Conservation (phyloP, 768 basidiomycete species). For the Glaciozyma martinii region DNA sequence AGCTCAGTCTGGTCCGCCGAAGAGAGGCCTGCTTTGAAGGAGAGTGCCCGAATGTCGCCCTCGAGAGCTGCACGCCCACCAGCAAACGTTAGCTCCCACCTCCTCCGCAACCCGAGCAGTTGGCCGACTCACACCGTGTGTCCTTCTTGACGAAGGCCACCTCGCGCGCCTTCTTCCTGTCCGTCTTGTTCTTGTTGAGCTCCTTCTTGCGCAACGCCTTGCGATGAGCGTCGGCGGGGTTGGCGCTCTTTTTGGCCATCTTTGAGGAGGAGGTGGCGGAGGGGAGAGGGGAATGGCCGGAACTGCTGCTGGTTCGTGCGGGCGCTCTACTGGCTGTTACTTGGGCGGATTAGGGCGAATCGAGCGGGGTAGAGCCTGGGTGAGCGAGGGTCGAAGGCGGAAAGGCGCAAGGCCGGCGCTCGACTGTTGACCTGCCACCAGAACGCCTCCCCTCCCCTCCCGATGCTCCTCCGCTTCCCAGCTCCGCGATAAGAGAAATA, state of each 20-base stretch:
- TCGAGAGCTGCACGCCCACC: conserved; percentile 55
- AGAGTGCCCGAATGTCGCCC: conserved; percentile 52
- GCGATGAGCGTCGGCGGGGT: conserved; percentile 93
- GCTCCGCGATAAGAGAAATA: too few relatives aligned
- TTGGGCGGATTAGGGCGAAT: too few relatives aligned
- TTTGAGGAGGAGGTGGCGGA: not conserved
- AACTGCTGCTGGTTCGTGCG: too few relatives aligned
- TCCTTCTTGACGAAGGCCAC: conserved; percentile 91
- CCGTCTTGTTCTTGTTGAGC: conserved; percentile 92
- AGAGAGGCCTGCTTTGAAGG: conserved; percentile 33
- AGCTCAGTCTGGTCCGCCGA: conserved; percentile 58
- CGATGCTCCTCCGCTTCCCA: too few relatives aligned
- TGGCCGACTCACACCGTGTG: conserved; percentile 53
- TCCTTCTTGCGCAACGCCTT: conserved; percentile 91
- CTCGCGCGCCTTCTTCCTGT: conserved; percentile 69
- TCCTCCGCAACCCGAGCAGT: not conserved
- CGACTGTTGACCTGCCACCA: too few relatives aligned
- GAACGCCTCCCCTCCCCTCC: too few relatives aligned
- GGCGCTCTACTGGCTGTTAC: too few relatives aligned
- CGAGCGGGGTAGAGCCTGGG: too few relatives aligned
- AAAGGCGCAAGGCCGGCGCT: too few relatives aligned
- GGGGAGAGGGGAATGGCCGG: too few relatives aligned
- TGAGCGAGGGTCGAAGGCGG: too few relatives aligned
- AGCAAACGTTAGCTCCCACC: not conserved
- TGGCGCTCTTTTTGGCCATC: conserved; percentile 61